phyloP scores from a whole-genome alignment of 225 moss, liverwort and hornwort genomes.

The Rhytidiadelphus loreus region DNA sequence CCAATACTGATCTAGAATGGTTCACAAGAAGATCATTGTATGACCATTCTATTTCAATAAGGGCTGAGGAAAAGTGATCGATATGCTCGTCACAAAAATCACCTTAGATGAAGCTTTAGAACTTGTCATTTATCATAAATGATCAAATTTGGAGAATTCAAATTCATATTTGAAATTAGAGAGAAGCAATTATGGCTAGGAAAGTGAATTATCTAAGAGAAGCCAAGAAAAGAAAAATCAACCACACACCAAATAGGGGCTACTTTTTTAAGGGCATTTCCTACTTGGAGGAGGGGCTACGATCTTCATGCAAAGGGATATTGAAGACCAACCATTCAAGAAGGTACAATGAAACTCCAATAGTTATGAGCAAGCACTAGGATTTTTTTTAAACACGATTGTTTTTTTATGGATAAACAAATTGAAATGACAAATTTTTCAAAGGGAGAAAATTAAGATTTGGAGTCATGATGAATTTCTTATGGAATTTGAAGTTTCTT shows the following conservation, averaged over 20 bases:
- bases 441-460: no score
- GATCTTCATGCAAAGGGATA: not conserved
- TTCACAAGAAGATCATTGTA: not conserved
- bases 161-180: not conserved
- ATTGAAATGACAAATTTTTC: no score
- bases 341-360: not conserved
- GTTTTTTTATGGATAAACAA: no score
- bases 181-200: accelerated
- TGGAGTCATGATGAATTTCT: no score
- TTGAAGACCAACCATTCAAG: not conserved
- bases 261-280: not conserved
- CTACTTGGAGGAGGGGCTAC: accelerated
- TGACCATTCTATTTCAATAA: not conserved
- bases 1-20: not conserved
- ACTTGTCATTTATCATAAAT: not conserved
- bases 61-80: accelerated
- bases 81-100: accelerated
- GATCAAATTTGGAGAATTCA: not conserved
- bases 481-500: not conserved
- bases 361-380: no score
- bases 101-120: not conserved
- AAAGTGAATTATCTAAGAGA: no score
- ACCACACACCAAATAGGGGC: not conserved
- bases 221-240: not conserved
- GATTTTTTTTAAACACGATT: no score